Evolutionary conservation across 306 rosid genomes (phyloP).

Genomic region (Castanea mollissima): DNA sequence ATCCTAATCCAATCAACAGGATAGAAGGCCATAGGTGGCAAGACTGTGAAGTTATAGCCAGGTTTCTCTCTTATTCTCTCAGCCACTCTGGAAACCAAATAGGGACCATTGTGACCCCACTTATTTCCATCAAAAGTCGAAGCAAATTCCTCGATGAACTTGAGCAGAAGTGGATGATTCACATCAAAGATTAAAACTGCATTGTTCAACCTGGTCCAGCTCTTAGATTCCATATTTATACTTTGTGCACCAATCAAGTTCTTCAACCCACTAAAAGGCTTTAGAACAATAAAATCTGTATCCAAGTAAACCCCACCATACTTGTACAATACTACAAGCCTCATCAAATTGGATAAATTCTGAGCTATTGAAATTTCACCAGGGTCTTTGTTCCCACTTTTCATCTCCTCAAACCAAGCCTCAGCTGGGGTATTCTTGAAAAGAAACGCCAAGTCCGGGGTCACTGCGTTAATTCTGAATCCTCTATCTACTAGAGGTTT

Average conservation of each 20-base stretch:
- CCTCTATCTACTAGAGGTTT: too few relatives aligned
- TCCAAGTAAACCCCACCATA: slow-evolving; percentile 80
- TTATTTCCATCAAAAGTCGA: slow-evolving; percentile 65
- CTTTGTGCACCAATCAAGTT: slow-evolving; percentile 80
- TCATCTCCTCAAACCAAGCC: too few relatives aligned
- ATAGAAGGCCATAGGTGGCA: slow-evolving; percentile 65
- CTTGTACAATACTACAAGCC: background rate
- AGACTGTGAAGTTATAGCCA: slow-evolving; percentile 39
- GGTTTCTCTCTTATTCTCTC: slow-evolving; percentile 26
- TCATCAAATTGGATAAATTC: background rate
- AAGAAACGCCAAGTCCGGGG: too few relatives aligned
- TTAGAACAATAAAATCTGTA: slow-evolving; percentile 59
- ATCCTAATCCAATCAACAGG: slow-evolving; percentile 60
- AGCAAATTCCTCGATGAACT: slow-evolving; percentile 66
- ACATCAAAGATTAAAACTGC: slow-evolving; percentile 71
- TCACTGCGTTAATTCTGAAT: too few relatives aligned
- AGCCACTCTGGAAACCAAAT: slow-evolving; percentile 74
- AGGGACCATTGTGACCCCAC: slow-evolving; percentile 91
- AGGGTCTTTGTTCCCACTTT: too few relatives aligned
- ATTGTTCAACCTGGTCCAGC: slow-evolving; percentile 75
- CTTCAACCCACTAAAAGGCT: slow-evolving; percentile 49
- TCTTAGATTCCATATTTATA: slow-evolving; percentile 26
- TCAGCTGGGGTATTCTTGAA: too few relatives aligned
- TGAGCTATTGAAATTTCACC: too few relatives aligned
- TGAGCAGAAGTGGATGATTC: slow-evolving; percentile 71